Base-by-base conservation (phyloP, 2,329 filamentous ascomycete species). In the Venturia aucupariae region DNA sequence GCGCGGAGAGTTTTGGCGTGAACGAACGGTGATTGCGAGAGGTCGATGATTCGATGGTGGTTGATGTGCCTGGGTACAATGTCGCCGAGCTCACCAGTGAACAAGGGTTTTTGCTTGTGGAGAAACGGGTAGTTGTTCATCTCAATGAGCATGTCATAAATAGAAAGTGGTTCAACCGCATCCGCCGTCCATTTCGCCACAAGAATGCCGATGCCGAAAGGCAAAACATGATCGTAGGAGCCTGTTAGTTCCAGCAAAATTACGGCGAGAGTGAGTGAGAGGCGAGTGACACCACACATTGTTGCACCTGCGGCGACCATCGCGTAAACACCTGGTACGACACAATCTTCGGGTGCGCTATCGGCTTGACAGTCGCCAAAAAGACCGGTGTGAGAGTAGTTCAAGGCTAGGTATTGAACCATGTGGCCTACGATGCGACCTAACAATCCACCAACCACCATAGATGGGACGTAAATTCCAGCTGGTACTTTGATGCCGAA, bases 111-210 rank as follows among this genome's bases (percentile, higher is more conserved):
- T 67, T 92, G 85, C 75, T 97, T 97, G 76, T 96, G 92, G n/a
- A 99, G 83, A 78, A 95, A 97, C 0, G 94, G 94, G 69, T 97
- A 99, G 2, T 90, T 89, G 75, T 99, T 97, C 89, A 99, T 93
- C 73, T 94, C 92, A 0, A 92, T 97, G 22, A 97, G 81, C 13
- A 97, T 84, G 72, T 97, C 94, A 22, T 61, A 97, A 67, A 99
- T 97, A 74, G 91, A 96, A 63, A 91, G 82, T 19, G 93, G 94
- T 75, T 99, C 94, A 62, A 99, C 85, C 3, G 92, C 92, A 76
- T 97, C 94, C 0, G 94, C 92, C 0, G 92, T 96, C 94, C 94
- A 99, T 77, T 99, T 99, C n/a, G 93, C 87, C 35, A 96, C 92
- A 4, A 97, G 81, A 41, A 99, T 91, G 0, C 90, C 89, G 10